phyloP scores from a whole-genome alignment of 305 asterid genomes.

The Lippia alba region DNA sequence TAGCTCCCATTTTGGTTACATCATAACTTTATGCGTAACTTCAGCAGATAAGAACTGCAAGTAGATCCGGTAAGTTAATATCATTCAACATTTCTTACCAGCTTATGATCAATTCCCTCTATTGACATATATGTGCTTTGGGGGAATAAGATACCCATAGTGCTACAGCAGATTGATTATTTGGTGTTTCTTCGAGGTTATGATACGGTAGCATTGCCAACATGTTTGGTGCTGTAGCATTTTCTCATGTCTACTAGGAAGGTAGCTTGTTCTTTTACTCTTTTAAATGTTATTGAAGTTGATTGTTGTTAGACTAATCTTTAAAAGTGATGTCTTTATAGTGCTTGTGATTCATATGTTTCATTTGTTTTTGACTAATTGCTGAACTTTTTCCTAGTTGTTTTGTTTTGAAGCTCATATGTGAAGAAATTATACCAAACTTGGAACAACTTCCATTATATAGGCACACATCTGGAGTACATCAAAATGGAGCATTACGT shows the following conservation, averaged over 20 bases:
- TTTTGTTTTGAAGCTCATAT: no score
- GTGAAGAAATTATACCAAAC: no score
- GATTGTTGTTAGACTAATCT: background rate
- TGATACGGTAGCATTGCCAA: background rate
- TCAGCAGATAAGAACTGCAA: background rate
- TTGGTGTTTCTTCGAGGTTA: background rate
- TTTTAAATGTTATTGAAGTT: background rate
- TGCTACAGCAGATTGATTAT: background rate
- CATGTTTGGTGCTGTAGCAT: background rate
- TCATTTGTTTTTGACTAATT: no score
- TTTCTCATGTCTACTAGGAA: background rate
- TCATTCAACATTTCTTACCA: background rate
- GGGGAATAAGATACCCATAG: background rate
- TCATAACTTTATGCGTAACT: background rate
- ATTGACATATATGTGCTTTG: background rate
- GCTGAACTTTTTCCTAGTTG: no score
- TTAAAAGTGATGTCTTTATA: no score
- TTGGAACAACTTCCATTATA: no score
- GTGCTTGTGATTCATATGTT: no score
- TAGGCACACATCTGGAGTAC: no score
- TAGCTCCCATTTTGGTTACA: background rate
- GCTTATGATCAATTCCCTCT: background rate
- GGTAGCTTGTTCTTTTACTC: background rate
- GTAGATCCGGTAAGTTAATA: background rate
- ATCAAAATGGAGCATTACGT: no score